phyloP scores from a whole-genome alignment of 2,329 filamentous ascomycete species.

The Nemania bipapillata region DNA sequence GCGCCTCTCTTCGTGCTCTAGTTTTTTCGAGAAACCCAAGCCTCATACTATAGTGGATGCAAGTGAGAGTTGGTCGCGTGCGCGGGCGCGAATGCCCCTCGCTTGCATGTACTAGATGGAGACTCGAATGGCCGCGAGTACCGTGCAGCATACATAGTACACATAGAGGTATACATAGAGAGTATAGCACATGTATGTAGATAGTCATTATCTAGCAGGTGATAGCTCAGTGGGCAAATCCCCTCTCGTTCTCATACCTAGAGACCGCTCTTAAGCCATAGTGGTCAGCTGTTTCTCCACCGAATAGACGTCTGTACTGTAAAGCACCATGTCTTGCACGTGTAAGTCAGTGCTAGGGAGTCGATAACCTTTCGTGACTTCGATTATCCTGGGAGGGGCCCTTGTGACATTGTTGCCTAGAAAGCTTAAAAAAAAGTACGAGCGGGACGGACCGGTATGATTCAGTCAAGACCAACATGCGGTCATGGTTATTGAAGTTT shows the following conservation, averaged over 20 bases:
- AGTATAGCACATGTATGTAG: no score
- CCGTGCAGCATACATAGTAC: background rate
- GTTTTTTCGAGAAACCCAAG: background rate
- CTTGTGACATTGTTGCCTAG: background rate
- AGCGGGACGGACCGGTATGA: conserved; percentile 13
- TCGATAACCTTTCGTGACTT: background rate
- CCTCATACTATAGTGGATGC: background rate
- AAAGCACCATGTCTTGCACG: background rate
- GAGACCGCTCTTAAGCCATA: background rate
- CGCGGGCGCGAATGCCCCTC: background rate
- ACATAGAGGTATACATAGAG: no score
- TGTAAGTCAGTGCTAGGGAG: background rate
- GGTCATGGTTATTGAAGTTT: background rate
- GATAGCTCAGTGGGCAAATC: background rate
- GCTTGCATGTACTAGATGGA: background rate
- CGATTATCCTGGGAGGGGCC: background rate
- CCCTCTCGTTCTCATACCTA: background rate
- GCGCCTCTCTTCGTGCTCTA: background rate
- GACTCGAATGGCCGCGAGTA: background rate
- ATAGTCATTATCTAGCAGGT: background rate
- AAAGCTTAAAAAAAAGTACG: background rate
- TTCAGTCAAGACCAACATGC: background rate
- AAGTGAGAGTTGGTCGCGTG: conserved; percentile 7
- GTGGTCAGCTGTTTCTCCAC: background rate
- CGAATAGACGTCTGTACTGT: background rate